Base-by-base conservation (phyloP, 1,284 basidiomycete species). In the Coniferiporia weirii region DNA sequence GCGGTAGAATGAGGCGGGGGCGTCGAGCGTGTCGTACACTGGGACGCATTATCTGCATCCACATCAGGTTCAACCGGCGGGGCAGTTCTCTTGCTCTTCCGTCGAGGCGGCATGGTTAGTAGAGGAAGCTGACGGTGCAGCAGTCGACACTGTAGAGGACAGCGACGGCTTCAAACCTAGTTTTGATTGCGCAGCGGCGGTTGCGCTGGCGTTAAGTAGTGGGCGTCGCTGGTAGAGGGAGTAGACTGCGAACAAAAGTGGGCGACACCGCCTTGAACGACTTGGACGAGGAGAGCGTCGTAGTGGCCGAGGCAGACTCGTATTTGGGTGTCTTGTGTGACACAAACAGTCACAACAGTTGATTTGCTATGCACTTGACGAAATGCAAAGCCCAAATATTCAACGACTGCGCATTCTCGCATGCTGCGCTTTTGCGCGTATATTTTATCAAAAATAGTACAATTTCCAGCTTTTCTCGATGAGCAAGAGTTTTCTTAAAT, bases 41-140 rank as follows among this genome's bases (percentile, higher is more conserved):
- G 69, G 4, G 73, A 74, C 27, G 69, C 71, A 1, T 68, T 68
- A 57, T 72, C 71, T 27, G 19, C 60, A n/a, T 56, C 61, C 5
- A 38, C 58, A 17, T 58, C 60, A 13, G n/a, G 40, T 9, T 56
- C 57, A 10, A 40, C 32, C 5, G 34, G 47, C 4, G 38, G 20
- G 8, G 54, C 32, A 9, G 27, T 44, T 43, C 45, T 59, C 50
- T 27, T 55, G 50, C 47, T 59, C 46, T 54, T 59, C 38, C 61
- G 57, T 47, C 57, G 52, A 19, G 60, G 60, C n/a, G 60, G 56
- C 60, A 61, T 61, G n/a, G 27, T 40, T 27, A 13, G 15, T 40
- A 27, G 27, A 27, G 38, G 9, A 15, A 40, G 15, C 38, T 7
- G 36, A 48, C 20, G 12, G 13, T 12, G 34, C 15, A 27, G 27